Percentiles rank a stretch among this genome's conserved stretches.
Conservation (phyloP, 306 rosid genomes). For the Alnus rubra region DNA sequence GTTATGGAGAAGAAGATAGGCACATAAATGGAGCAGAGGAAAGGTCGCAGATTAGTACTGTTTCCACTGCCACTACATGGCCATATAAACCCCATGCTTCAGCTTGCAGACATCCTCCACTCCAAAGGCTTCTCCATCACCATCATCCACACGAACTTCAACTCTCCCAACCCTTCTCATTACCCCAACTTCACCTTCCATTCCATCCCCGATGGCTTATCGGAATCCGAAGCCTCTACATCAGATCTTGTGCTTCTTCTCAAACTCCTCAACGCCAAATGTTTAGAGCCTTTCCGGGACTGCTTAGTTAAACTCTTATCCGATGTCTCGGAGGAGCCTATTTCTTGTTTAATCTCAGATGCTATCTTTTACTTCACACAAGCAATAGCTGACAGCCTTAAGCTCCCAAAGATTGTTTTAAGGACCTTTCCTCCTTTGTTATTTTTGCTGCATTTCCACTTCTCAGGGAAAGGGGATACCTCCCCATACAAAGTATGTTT, state of each 20-base stretch:
- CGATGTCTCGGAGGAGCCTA: constrained; percentile 31
- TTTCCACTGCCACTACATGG: constrained; percentile 59
- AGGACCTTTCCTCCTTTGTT: constrained; percentile 38
- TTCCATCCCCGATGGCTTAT: constrained; percentile 27
- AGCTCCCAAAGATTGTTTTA: constrained; percentile 41
- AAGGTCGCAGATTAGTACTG: constrained; percentile 38
- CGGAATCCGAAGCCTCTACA: constrained; percentile 19
- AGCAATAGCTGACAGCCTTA: constrained; percentile 36
- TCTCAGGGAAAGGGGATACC: constrained; percentile 36
- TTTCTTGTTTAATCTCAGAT: constrained; percentile 53
- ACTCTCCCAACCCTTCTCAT: constrained; percentile 48
- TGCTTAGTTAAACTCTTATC: constrained; percentile 28
- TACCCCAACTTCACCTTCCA: constrained; percentile 51
- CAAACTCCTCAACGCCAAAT: constrained; percentile 22
- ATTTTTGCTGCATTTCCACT: constrained; percentile 41
- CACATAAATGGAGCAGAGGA: constrained; percentile 27
- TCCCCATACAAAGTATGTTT: constrained; percentile 41
- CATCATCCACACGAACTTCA: constrained; percentile 44
- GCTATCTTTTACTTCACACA: constrained; percentile 42
- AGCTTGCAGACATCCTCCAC: constrained; percentile 47
- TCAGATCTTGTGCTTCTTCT: constrained; percentile 1
- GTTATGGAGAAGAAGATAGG: neutral
- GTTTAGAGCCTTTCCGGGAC: constrained; percentile 26
- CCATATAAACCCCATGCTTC: constrained; percentile 62
- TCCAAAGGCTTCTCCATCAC: constrained; percentile 52